phyloP scores from a whole-genome alignment of 345 rosid genomes.

The Salix purpurea region DNA sequence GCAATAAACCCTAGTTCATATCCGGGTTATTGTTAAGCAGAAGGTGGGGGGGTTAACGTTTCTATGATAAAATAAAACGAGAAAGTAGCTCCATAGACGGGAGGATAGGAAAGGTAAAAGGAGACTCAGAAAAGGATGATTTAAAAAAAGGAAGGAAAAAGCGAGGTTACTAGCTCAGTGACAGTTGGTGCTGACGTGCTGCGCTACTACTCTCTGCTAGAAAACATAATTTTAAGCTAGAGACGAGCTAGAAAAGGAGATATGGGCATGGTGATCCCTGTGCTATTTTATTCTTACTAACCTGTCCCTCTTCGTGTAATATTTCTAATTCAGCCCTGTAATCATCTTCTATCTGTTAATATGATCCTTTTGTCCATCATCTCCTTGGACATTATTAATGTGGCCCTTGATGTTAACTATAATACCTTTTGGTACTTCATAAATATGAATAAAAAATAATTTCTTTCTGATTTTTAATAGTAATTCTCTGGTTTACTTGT shows the following conservation, averaged over 20 bases:
- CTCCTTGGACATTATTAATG: background rate
- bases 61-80: background rate
- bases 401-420: background rate
- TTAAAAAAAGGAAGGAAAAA: background rate
- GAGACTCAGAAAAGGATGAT: background rate
- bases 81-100: background rate
- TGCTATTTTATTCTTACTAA: background rate
- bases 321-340: background rate
- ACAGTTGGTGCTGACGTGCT: background rate
- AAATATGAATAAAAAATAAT: background rate
- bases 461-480: too few relatives aligned
- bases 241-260: background rate
- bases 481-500: too few relatives aligned
- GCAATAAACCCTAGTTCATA: constrained; percentile 22
- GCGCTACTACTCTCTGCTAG: background rate
- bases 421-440: background rate
- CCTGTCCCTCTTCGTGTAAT: background rate
- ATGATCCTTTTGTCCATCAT: background rate
- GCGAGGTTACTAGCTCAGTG: background rate
- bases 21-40: constrained; percentile 9
- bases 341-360: background rate
- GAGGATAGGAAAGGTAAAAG: background rate
- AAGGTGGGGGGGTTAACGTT: background rate
- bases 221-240: background rate
- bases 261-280: background rate